A percentile compares a stretch with the other conserved stretches of the same genome.
phyloP scores from a whole-genome alignment of 2,329 filamentous ascomycete genomes.

The Penicillium sp. region DNA sequence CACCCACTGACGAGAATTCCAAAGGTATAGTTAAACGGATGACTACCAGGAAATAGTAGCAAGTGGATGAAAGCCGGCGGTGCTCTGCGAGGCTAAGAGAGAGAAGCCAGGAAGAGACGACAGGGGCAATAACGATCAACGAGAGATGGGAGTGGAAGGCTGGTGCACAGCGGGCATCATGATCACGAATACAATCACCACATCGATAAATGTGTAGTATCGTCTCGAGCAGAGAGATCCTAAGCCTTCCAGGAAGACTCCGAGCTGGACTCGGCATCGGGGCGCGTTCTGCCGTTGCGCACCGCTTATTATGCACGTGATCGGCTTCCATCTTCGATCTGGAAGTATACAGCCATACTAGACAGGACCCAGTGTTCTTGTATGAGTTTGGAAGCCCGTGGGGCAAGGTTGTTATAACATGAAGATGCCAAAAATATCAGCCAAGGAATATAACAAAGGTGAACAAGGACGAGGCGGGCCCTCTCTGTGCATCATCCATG shows the following conservation, averaged over 20 bases:
- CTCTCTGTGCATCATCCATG: too few relatives aligned
- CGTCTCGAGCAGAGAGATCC: not conserved
- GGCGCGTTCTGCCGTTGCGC: constrained; percentile 1
- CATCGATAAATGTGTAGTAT: constrained; percentile 5
- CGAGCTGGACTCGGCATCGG: not conserved
- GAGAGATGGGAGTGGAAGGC: constrained; percentile 2
- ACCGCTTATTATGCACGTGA: constrained; percentile 11
- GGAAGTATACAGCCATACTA: too few relatives aligned
- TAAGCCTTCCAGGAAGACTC: not conserved
- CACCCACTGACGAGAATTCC: not conserved
- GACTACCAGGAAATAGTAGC: not conserved
- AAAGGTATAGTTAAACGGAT: not conserved
- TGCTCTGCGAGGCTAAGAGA: constrained; percentile 8
- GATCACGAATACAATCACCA: constrained; percentile 8
- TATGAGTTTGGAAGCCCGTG: too few relatives aligned
- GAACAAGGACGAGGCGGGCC: too few relatives aligned
- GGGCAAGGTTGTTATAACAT: too few relatives aligned
- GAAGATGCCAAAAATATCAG: too few relatives aligned
- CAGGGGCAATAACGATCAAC: constrained; percentile 4
- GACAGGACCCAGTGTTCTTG: too few relatives aligned
- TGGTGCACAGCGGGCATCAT: constrained; percentile 13
- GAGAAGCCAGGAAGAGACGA: constrained; percentile 5
- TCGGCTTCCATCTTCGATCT: not conserved
- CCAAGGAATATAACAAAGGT: too few relatives aligned
- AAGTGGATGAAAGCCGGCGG: not conserved